Base-by-base conservation (phyloP, 805 yeast genomes). In the Nakazawaea pomicola region DNA sequence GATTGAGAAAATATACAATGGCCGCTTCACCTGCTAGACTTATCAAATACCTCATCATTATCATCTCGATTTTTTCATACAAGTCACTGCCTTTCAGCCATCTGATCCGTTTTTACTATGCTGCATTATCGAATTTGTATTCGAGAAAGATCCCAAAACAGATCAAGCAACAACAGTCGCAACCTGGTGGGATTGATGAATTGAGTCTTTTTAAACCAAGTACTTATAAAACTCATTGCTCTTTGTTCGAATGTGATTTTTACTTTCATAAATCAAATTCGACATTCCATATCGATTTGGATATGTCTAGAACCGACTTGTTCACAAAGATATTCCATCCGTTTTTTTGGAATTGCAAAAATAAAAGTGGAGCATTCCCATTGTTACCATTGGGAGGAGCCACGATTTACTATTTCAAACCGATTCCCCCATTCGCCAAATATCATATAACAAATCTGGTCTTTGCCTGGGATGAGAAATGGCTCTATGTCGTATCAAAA, bases 211-310 rank as follows among this genome's bases (percentile, higher is more conserved):
- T 80, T 56, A 63, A 67, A 10, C 65, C 72, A 33, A 54, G 66
- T 1, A 51, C 56, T 11, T 65, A 65, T 48, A 48, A 57, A 17
- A 73, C 89, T 0, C 76, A 75, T 45, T 84, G 83, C 21, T 80
- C 91, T 1, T 78, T 84, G 6, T 61, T 84, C 53, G 97, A 90
- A 56, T 79, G 87, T 55, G 97, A 90, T 60, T 74, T 85, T 65
- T 87, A 87, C 55, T 52, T 88, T 36, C 98, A 90, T 66, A 91
- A 90, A 64, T 78, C 83, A 43, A 91, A 91, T 58, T 79, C 91
- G 6, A 83, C 95, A 1, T 91, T 90, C 61, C 83, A 84, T 53
- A 63, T 69, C 15, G 97, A 90, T 49, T 65, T 87, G 56, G 97
- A 90, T 56, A 68, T 88, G 47, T 78, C 86, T 3, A 76, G 97